phyloP scores from a whole-genome alignment of 805 yeast genomes.

The Nakazawaea holstii region DNA sequence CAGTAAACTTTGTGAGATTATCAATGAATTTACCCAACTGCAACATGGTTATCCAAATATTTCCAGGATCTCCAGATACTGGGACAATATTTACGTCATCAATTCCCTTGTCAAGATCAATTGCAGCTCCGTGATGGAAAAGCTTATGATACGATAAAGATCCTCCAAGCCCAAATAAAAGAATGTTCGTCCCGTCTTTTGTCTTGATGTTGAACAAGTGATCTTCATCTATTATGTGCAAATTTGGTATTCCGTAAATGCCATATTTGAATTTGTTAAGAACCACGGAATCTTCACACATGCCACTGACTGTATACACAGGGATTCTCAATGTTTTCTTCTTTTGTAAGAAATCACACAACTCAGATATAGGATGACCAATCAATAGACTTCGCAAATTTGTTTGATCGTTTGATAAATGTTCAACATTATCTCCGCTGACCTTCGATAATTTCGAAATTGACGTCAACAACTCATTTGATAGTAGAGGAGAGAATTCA shows the following conservation, averaged over 20 bases:
- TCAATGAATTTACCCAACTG: slow-evolving; percentile 65
- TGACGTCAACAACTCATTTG: slow-evolving; percentile 39
- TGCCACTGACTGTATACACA: slow-evolving; percentile 74
- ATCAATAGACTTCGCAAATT: slow-evolving; percentile 29
- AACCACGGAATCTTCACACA: slow-evolving; percentile 68
- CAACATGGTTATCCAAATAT: slow-evolving; percentile 66
- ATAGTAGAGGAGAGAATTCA: slow-evolving; percentile 57
- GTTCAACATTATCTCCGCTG: slow-evolving; percentile 34
- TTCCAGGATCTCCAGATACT: slow-evolving; percentile 58
- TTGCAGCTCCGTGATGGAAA: slow-evolving; percentile 58
- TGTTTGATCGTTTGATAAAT: slow-evolving; percentile 29
- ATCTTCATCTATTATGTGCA: slow-evolving; percentile 57
- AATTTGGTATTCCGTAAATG: slow-evolving; percentile 46
- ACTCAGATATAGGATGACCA: slow-evolving; percentile 42
- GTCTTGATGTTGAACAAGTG: slow-evolving; percentile 37
- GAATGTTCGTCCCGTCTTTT: slow-evolving; percentile 36
- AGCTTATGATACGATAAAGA: slow-evolving; percentile 59
- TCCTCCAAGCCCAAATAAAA: slow-evolving; percentile 71
- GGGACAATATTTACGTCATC: slow-evolving; percentile 34
- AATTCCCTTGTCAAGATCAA: slow-evolving; percentile 24
- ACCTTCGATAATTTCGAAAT: slow-evolving; percentile 48
- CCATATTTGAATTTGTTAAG: slow-evolving; percentile 57
- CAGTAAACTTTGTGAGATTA: slow-evolving; percentile 35
- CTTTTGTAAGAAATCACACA: slow-evolving; percentile 42
- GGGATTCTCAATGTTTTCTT: slow-evolving; percentile 43